Conservation (phyloP, 1,284 basidiomycete species). For the Coniferiporia sulphurascens region DNA sequence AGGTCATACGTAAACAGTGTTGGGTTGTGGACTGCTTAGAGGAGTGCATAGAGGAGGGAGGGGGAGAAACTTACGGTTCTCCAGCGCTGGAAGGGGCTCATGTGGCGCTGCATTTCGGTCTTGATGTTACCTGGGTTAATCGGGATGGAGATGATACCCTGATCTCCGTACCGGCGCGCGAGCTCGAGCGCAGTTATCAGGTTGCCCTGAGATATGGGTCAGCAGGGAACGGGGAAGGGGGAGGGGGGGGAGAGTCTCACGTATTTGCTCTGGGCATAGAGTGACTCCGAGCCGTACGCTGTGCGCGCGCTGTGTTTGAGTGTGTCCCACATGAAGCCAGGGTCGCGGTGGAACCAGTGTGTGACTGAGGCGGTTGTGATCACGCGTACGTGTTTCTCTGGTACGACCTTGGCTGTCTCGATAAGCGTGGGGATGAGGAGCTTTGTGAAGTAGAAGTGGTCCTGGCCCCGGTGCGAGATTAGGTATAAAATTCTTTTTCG, state of each 20-base stretch:
- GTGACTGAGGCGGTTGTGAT: conserved; percentile 38
- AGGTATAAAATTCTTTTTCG: not conserved
- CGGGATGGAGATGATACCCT: conserved; percentile 27
- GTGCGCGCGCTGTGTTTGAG: conserved; percentile 33
- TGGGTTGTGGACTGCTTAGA: not conserved
- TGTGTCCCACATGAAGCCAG: conserved; percentile 31
- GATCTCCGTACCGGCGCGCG: conserved; percentile 24
- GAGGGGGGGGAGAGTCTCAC: conserved; percentile 24
- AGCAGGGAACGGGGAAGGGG: not conserved
- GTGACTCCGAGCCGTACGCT: conserved; percentile 18
- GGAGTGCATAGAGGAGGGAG: not conserved
- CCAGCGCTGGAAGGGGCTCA: conserved; percentile 1
- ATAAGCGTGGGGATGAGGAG: conserved; percentile 42
- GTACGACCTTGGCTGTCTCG: conserved; percentile 27
- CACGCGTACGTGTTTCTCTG: conserved; percentile 36
- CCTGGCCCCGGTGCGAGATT: conserved; percentile 19
- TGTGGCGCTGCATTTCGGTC: conserved; percentile 41
- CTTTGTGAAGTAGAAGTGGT: conserved; percentile 47
- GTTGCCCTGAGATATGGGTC: conserved; percentile 20
- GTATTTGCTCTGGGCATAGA: conserved; percentile 41
- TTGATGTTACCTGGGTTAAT: conserved; percentile 32
- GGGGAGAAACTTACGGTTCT: not conserved
- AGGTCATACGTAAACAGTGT: not conserved
- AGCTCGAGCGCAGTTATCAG: conserved; percentile 27
- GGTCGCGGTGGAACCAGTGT: conserved; percentile 21